These are phyloP conservation scores for Lachnellula hyalina DNA, from an alignment of 2,329 filamentous ascomycete species.

Conservation along the genomic window DNA sequence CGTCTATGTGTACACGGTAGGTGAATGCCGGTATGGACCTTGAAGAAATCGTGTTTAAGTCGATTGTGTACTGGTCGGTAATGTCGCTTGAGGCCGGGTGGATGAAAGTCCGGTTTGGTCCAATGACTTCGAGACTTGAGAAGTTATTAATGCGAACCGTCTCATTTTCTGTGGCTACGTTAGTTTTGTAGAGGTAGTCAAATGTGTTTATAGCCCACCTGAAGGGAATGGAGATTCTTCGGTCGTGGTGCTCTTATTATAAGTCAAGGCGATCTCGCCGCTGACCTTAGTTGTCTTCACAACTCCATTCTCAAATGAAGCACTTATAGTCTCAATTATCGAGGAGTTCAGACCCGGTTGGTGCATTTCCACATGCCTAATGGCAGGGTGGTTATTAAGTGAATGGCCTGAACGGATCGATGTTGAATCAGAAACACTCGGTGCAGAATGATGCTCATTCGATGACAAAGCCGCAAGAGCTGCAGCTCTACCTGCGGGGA, in stretches of 20 bases:
- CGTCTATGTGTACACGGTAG: conserved; percentile 76
- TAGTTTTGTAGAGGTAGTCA: neutral
- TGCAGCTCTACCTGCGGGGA: conserved; percentile 36
- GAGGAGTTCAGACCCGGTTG: conserved; percentile 79
- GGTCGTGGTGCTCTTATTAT: conserved; percentile 47
- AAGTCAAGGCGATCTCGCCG: conserved; percentile 84
- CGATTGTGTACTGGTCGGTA: conserved; percentile 74
- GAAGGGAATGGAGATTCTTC: conserved; percentile 38
- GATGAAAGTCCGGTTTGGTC: conserved; percentile 88
- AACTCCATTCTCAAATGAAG: conserved; percentile 69
- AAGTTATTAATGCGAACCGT: conserved; percentile 61
- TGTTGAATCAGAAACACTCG: conserved; percentile 71
- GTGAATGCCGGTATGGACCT: conserved; percentile 80
- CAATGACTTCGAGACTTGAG: conserved; percentile 80
- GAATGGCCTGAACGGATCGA: conserved; percentile 88
- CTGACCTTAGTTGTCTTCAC: conserved; percentile 69
- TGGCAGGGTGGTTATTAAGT: conserved; percentile 60
- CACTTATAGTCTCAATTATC: conserved; percentile 86
- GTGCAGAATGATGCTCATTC: conserved; percentile 46
- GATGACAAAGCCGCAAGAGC: conserved; percentile 55
- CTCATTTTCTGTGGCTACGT: conserved; percentile 6
- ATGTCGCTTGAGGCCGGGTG: conserved; percentile 58
- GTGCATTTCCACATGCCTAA: conserved; percentile 76
- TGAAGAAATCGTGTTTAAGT: conserved; percentile 63
- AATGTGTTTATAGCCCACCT: conserved; percentile 35